A percentile compares a stretch with the other conserved stretches of the same genome.
phyloP scores from a whole-genome alignment of 345 rosid genomes.

The Euphorbia lathyris region DNA sequence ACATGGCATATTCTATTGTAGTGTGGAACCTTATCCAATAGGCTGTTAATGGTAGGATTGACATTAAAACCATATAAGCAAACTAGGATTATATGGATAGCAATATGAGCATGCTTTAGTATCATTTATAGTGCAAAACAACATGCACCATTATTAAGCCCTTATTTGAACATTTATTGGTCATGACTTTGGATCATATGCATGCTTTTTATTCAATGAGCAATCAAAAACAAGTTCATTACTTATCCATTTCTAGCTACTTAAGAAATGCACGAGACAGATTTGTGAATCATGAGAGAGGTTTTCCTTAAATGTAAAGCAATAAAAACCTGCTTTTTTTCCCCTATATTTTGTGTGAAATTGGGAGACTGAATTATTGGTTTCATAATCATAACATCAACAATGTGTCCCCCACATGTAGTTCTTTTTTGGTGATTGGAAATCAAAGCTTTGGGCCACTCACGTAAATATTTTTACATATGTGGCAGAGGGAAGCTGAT shows the following conservation, averaged over 20 bases:
- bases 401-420: slow-evolving; percentile 1
- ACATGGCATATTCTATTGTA: slow-evolving; percentile 5
- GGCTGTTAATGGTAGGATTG: not conserved
- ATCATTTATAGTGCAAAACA: not conserved
- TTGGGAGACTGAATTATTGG: not conserved
- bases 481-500: slow-evolving; percentile 78
- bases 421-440: slow-evolving; percentile 13
- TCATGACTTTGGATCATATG: not conserved
- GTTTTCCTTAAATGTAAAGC: not conserved
- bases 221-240: not conserved
- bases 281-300: not conserved
- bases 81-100: not conserved
- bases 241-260: not conserved
- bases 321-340: not conserved
- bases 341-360: not conserved
- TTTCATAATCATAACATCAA: not conserved
- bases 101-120: not conserved
- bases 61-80: not conserved
- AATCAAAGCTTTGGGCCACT: slow-evolving; percentile 15
- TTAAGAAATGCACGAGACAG: not conserved
- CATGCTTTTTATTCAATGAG: not conserved
- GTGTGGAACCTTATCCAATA: not conserved
- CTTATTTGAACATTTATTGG: not conserved
- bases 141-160: not conserved
- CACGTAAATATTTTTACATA: slow-evolving; percentile 19